Evolutionary conservation across 495 filamentous ascomycete species (phyloP), one percentile per base, ranked within the genome.

Genomic region (Talaromyces stipitatus): DNA sequence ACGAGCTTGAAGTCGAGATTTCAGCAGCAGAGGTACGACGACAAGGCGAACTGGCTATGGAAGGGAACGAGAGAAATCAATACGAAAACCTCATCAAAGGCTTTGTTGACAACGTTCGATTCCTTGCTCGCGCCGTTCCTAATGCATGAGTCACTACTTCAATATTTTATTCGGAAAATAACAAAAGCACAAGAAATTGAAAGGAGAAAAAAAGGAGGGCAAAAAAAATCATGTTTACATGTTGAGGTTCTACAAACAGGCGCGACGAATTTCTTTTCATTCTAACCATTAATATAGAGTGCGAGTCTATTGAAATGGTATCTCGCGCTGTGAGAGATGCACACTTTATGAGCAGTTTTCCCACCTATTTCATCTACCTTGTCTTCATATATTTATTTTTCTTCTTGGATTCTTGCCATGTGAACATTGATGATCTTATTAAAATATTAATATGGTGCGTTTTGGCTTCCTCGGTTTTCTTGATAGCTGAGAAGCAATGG

Each of bases 1-100:
- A 95, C 65, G 92, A 97, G 66, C 80, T 96, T 8, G 92, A 97
- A 64, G 78, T 97, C 38, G 92, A 97, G 70, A 64, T 95, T 7
- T 85, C 85, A 11, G 81, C 84, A 0, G 75, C 71, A 4, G 82
- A 82, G 43, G 64, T 96, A 18, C 78, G 85, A 30, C 80, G 85
- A 48, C 89, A 95, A 57, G 89, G 89, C 3, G 72, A 77, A 14
- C 72, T 84, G 46, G 82, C 83, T 38, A 74, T 73, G 61, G 63
- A 71, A 1, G 73, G 75, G 1, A 73, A 88, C 59, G 79, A 79
- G 2, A 62, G 60, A 2, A 85, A 88, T 62, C 77, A 84, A 54
- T 96, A 91, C 63, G 76, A 85, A 41, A 80, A 87, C 7, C 64
- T 96, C 10, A 80, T 96, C 5, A 86, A 87, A 57, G 91, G 90